phyloP scores from a whole-genome alignment of 1,139 yeast species.

The Zygosaccharomyces sapae region DNA sequence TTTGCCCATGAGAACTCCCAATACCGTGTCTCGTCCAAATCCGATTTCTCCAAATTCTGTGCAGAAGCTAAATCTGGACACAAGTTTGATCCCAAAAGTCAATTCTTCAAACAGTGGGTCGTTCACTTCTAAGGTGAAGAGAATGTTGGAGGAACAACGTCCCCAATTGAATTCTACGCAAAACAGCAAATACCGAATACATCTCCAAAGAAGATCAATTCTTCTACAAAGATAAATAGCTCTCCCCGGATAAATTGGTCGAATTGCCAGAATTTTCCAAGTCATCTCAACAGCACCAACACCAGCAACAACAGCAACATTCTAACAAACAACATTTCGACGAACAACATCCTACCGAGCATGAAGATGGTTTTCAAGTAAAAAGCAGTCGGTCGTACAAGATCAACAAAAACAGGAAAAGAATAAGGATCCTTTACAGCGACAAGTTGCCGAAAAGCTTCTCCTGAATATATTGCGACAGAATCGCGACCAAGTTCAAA shows the following conservation, averaged over 20 bases:
- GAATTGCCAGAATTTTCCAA: too few relatives aligned
- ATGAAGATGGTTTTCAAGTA: too few relatives aligned
- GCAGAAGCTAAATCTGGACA: neutral
- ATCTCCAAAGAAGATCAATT: too few relatives aligned
- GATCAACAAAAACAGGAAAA: neutral
- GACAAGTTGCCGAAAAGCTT: neutral
- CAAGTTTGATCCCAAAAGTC: neutral
- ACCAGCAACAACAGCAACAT: too few relatives aligned
- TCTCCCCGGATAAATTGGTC: too few relatives aligned
- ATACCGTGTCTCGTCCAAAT: neutral
- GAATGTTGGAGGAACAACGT: slow-evolving; percentile 3
- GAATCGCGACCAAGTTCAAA: neutral
- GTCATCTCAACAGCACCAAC: too few relatives aligned
- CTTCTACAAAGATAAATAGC: too few relatives aligned
- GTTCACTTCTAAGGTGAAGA: slow-evolving; percentile 1
- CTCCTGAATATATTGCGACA: neutral
- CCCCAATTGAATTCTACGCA: neutral
- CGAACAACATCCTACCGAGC: too few relatives aligned
- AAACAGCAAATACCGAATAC: neutral
- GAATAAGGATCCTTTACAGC: neutral
- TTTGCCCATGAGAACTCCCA: slow-evolving; percentile 3
- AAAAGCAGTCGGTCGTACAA: too few relatives aligned
- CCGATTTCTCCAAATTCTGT: neutral
- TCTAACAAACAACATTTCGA: too few relatives aligned
- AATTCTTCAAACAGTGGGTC: neutral